These are phyloP conservation scores for Xylaria polymorpha DNA, from an alignment of 2,329 filamentous ascomycete genomes.

Conservation along the genomic window DNA sequence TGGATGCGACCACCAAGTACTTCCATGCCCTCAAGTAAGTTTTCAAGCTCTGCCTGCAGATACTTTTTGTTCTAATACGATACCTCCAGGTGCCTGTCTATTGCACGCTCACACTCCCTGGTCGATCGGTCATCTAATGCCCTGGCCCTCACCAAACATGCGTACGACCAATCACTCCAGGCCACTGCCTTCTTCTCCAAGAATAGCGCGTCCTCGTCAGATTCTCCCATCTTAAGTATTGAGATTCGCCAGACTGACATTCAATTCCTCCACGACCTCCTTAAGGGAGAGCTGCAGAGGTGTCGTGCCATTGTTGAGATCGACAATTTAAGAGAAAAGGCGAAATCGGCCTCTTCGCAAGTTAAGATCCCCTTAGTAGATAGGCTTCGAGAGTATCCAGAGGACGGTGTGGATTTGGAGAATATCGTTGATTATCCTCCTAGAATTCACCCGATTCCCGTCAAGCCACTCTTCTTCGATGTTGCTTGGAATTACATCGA, in stretches of 20 bases:
- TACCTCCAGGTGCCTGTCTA: slow-evolving; percentile 75
- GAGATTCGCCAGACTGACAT: slow-evolving; percentile 71
- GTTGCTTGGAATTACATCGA: slow-evolving; percentile 98
- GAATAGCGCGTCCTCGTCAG: slow-evolving; percentile 49
- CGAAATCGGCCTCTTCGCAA: slow-evolving; percentile 58
- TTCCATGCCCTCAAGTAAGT: slow-evolving; percentile 88
- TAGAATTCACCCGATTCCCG: slow-evolving; percentile 81
- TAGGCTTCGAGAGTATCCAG: slow-evolving; percentile 79
- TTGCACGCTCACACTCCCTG: slow-evolving; percentile 85
- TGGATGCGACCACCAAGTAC: slow-evolving; percentile 83
- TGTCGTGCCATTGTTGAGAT: slow-evolving; percentile 89
- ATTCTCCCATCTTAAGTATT: slow-evolving; percentile 71
- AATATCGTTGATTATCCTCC: slow-evolving; percentile 91
- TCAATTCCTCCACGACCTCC: slow-evolving; percentile 67
- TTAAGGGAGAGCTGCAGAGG: slow-evolving; percentile 79
- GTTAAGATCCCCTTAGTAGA: slow-evolving; percentile 73
- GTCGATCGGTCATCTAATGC: slow-evolving; percentile 79
- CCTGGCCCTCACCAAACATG: slow-evolving; percentile 84
- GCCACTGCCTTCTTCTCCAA: slow-evolving; percentile 62
- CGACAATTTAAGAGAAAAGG: slow-evolving; percentile 68
- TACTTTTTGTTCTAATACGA: slow-evolving; percentile 34
- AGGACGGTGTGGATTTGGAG: slow-evolving; percentile 75
- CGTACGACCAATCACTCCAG: slow-evolving; percentile 69
- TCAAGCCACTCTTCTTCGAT: slow-evolving; percentile 96
- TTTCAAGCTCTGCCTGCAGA: neutral